These are phyloP conservation scores for Penicillium crystallinum DNA, from an alignment of 495 filamentous ascomycete species.

Conservation along the genomic window DNA sequence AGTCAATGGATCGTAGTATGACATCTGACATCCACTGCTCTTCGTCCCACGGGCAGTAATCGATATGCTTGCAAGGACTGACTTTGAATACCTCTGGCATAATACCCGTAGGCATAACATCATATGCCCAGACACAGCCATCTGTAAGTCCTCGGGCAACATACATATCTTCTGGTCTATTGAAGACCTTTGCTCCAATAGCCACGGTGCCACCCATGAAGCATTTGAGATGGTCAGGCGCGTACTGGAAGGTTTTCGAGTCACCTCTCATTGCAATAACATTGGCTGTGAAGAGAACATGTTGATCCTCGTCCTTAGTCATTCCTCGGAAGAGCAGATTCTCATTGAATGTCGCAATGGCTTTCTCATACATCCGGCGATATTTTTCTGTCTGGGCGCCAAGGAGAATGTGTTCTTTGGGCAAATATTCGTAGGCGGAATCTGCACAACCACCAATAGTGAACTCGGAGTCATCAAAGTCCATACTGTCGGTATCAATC, in stretches of 20 bases:
- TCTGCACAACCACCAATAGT: constrained; percentile 86
- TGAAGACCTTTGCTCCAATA: constrained; percentile 55
- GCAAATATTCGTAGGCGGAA: constrained; percentile 92
- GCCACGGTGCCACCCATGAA: constrained; percentile 59
- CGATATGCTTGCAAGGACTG: constrained; percentile 41
- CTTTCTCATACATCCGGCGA: constrained; percentile 68
- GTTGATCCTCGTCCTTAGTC: constrained; percentile 59
- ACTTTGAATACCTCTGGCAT: constrained; percentile 57
- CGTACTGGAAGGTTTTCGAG: constrained; percentile 29
- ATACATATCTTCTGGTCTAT: constrained; percentile 48
- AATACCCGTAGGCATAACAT: constrained; percentile 51
- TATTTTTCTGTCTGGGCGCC: constrained; percentile 78
- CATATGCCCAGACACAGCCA: constrained; percentile 58
- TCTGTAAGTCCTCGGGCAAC: constrained; percentile 52
- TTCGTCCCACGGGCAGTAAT: constrained; percentile 54
- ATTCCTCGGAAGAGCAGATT: constrained; percentile 78
- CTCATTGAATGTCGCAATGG: constrained; percentile 64
- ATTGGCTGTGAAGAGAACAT: constrained; percentile 72
- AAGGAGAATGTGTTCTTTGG: constrained; percentile 75
- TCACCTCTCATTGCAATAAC: constrained; percentile 24
- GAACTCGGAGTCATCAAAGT: constrained; percentile 51
- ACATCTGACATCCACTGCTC: constrained; percentile 44
- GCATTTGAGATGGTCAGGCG: constrained; percentile 55
- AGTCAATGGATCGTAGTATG: constrained; percentile 12
- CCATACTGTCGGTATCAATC: constrained; percentile 56